Evolutionary conservation across 2,329 filamentous ascomycete species (phyloP), one percentile per base, ranked within the genome.

Genomic region (Proliferodiscus dingleyae): DNA sequence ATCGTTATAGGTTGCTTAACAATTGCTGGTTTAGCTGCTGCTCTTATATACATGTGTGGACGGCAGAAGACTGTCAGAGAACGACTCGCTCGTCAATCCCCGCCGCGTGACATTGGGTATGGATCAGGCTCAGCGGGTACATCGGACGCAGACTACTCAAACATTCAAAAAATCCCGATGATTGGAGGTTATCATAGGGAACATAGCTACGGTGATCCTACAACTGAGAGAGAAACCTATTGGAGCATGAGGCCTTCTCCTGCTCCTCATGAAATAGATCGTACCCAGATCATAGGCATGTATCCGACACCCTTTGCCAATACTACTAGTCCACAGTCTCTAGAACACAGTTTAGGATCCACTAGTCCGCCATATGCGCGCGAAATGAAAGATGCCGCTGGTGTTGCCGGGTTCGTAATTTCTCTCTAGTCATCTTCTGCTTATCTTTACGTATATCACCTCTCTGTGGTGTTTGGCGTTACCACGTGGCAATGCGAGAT

Each of bases 1-100:
- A 80, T 84, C 19, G 70, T 68, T 1, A 68, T 84, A 21, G 79
- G 79, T 19, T 46, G 43, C 1, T 24, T 53, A 10, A 50, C 46
- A 38, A 62, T 75, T 29, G 59, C 74, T 15, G 54, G 74, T 39
- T 65, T 71, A 32, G 64, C 64, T 3, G 71, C 70, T 7, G 67
- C 64, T n/a, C 69, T 73, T 58, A 52, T 75, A 41, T 76, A 73
- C 58, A 61, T 72, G 39, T 71, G 67, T 63, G 71, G 71, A 16
- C 61, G 57, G 10, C 51, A 54, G 18, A 47, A 47, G 34, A 51
- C 49, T n/a, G 37, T 53, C 22, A 47, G 47, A 16, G 46, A 51
- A 16, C 46, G 51, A 7, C n/a, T 52, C 1, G 45, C 52, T 11
- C 38, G 32, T 5, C 45, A 46, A 40, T 19, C 16, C 33, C 42